These are phyloP conservation scores for Pseudogymnoascus sp. DNA, from an alignment of 2,329 filamentous ascomycete species.

Conservation along the genomic window DNA sequence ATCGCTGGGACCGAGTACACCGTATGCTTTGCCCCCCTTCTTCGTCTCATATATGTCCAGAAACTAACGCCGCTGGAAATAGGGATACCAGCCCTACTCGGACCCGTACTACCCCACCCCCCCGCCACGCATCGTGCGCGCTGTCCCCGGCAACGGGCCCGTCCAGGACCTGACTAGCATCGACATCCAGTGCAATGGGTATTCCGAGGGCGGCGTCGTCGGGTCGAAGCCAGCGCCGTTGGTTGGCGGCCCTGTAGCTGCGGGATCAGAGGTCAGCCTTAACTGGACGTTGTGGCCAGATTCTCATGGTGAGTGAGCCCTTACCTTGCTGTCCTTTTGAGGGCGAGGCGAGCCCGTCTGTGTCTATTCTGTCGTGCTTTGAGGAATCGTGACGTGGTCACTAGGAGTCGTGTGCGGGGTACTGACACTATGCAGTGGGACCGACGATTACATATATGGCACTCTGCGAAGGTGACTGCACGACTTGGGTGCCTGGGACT, in stretches of 20 bases:
- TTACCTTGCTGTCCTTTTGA: constrained; percentile 8
- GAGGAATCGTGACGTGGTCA: background rate
- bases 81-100: constrained; percentile 31
- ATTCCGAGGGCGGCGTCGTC: constrained; percentile 37
- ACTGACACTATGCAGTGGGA: constrained; percentile 37
- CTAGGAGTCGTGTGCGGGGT: constrained; percentile 29
- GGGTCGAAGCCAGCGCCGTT: constrained; percentile 45
- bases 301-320: constrained; percentile 18
- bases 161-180: constrained; percentile 42
- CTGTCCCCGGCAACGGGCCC: constrained; percentile 49
- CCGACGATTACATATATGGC: constrained; percentile 53
- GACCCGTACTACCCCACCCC: constrained; percentile 34
- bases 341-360: background rate
- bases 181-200: constrained; percentile 49
- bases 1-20: constrained; percentile 34
- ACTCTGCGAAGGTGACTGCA: constrained; percentile 43
- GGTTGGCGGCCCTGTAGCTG: constrained; percentile 44
- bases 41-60: background rate
- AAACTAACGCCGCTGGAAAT: constrained; percentile 11
- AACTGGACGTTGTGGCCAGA: constrained; percentile 45
- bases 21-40: constrained; percentile 16
- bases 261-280: constrained; percentile 44
- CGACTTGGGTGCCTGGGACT: constrained; percentile 38
- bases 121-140: constrained; percentile 46
- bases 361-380: background rate